A percentile compares a stretch with the other conserved stretches of the same genome.
Evolutionary conservation across 2,329 filamentous ascomycete genomes (phyloP).

Genomic region (Aspergillus latus): DNA sequence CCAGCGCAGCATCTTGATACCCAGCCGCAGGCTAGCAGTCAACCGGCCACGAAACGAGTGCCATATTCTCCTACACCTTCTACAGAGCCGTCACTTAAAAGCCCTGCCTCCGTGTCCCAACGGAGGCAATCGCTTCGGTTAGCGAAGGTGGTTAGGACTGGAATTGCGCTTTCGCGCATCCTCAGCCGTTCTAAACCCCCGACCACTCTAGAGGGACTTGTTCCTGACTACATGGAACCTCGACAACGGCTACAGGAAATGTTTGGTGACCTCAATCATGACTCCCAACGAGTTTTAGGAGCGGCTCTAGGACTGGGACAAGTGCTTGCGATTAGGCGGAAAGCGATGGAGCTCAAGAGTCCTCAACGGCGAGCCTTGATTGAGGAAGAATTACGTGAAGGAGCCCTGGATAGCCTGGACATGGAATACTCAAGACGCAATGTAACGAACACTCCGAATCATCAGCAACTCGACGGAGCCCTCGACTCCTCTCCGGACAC

Average conservation of each 20-base stretch:
- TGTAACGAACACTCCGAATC: constrained; percentile 15
- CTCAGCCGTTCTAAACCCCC: constrained; percentile 23
- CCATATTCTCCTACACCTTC: constrained; percentile 8
- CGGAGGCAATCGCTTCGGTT: constrained; percentile 30
- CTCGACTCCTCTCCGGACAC: constrained; percentile 7
- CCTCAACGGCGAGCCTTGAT: constrained; percentile 1
- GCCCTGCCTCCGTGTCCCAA: constrained; percentile 14
- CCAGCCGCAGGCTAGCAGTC: not conserved
- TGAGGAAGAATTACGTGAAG: not conserved
- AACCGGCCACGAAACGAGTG: constrained; percentile 6
- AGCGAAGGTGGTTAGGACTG: constrained; percentile 37
- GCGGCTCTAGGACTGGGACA: constrained; percentile 46
- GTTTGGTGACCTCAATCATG: constrained; percentile 39
- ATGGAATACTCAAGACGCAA: constrained; percentile 5
- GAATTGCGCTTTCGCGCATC: constrained; percentile 39
- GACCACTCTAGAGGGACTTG: constrained; percentile 9
- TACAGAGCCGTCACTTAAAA: not conserved
- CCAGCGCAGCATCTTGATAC: not conserved
- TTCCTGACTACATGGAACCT: constrained; percentile 21
- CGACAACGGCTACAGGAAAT: constrained; percentile 35
- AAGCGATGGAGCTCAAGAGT: constrained; percentile 17
- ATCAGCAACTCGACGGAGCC: constrained; percentile 3
- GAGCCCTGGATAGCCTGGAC: not conserved
- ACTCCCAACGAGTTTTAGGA: constrained; percentile 42
- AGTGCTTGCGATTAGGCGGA: constrained; percentile 41